Evolutionary conservation across 192 early-diverging fungal species (phyloP), one percentile per base, ranked within the genome.

Genomic region (Phycomyces blakesleeanus): DNA sequence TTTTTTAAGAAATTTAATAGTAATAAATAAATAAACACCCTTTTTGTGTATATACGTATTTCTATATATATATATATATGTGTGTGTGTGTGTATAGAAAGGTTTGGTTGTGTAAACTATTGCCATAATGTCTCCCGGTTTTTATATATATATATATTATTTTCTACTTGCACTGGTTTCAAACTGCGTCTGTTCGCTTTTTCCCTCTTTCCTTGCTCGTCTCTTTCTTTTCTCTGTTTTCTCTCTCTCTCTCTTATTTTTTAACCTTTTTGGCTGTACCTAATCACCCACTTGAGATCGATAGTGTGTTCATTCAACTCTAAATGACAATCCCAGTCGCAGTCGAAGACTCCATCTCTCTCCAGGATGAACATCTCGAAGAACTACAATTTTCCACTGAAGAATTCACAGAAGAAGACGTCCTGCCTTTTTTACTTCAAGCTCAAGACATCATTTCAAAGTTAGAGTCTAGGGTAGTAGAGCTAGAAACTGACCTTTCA

Each of bases 401-500:
- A 49, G 67, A 68, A 22, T 56, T 59, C 18, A 50, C 64, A 37
- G 71, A 73, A 67, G 64, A 67, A 55, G 73, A 75, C 27, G 73
- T 78, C 27, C 27, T 78, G 12, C 76, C 76, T 27, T 72, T 78
- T 34, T 51, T 78, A 38, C 56, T 78, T 21, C 76, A 78, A 53
- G 76, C 76, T 14, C 76, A 78, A 59, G 76, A 78, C 59, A 61
- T 78, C 22, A 68, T 78, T 20, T 34, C 65, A 11, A 78, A 76
- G 51, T 55, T 78, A 11, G 76, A 78, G 63, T 76, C 70, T 37
- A 59, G 76, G 63, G 76, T 78, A 4, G 51, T 75, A 39, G 76
- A 78, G 66, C 58, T 78, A 39, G 76, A 78, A 69, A 64, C 41
- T 25, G 76, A 78, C 50, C 58, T 75, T 11, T 69, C 67, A 20